These are phyloP conservation scores for Claviceps cyperi DNA, from an alignment of 2,329 filamentous ascomycete species.

Conservation along the genomic window DNA sequence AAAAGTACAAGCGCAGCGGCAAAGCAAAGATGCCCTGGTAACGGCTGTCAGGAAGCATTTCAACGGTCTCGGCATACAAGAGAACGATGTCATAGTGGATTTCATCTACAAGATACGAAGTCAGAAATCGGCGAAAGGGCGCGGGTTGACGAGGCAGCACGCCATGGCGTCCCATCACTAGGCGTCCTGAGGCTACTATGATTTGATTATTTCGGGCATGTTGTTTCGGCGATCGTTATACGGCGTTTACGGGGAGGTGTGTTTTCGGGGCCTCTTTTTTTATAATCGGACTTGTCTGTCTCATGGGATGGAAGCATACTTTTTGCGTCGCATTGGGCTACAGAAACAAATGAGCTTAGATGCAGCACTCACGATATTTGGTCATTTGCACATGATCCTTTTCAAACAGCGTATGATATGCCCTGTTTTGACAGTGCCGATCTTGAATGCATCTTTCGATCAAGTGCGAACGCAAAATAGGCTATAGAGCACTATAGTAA, in stretches of 20 bases:
- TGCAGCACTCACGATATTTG: not conserved
- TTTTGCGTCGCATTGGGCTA: not conserved
- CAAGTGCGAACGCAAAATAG: too few relatives aligned
- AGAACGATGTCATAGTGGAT: constrained; percentile 72
- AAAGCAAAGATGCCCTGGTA: constrained; percentile 59
- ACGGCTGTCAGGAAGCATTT: constrained; percentile 68
- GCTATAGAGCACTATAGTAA: too few relatives aligned
- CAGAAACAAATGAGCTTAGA: too few relatives aligned
- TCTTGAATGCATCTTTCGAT: too few relatives aligned
- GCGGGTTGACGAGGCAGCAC: constrained; percentile 12
- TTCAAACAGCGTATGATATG: not conserved
- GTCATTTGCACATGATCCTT: not conserved
- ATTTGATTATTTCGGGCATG: not conserved
- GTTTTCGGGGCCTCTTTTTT: not conserved
- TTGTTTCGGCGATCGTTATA: not conserved
- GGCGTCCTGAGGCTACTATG: constrained; percentile 20
- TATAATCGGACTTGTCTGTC: not conserved
- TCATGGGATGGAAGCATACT: not conserved
- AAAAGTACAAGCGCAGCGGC: constrained; percentile 46
- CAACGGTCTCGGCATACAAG: constrained; percentile 62
- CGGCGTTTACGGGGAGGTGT: not conserved
- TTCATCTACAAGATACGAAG: constrained; percentile 53
- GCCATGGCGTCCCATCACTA: constrained; percentile 31
- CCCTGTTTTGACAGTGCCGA: not conserved
- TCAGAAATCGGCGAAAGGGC: constrained; percentile 15